These are phyloP conservation scores for Dactylellina leptospora DNA, from an alignment of 2,329 filamentous ascomycete species.

Conservation along the genomic window DNA sequence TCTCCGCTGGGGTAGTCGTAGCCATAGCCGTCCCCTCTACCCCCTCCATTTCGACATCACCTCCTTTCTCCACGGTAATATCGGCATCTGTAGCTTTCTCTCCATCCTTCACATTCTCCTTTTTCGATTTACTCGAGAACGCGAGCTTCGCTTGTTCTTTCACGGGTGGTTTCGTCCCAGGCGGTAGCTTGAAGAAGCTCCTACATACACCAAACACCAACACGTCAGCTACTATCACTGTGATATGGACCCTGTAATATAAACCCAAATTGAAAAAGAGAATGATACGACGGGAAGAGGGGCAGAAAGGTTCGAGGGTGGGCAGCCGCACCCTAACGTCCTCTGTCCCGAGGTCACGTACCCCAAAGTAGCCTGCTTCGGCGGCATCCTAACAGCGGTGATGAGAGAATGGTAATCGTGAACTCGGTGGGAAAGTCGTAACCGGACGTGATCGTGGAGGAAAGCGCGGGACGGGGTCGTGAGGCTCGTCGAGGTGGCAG, in stretches of 20 bases:
- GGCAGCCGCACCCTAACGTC: constrained; percentile 54
- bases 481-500: constrained; percentile 4
- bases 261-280: neutral
- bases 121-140: constrained; percentile 33
- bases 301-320: neutral
- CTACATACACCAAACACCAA: constrained; percentile 40
- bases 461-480: constrained; percentile 9
- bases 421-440: constrained; percentile 1
- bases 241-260: too few relatives aligned
- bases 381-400: constrained; percentile 44
- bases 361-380: constrained; percentile 57
- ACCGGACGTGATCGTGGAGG: constrained; percentile 5
- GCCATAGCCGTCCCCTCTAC: constrained; percentile 53
- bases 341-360: constrained; percentile 56
- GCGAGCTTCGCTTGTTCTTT: constrained; percentile 55
- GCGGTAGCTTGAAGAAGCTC: constrained; percentile 56
- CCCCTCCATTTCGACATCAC: constrained; percentile 50
- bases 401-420: neutral
- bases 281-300: neutral
- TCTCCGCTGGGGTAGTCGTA: constrained; percentile 16
- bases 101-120: constrained; percentile 25
- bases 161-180: constrained; percentile 55
- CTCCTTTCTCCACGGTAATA: constrained; percentile 24
- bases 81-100: constrained; percentile 5
- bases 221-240: too few relatives aligned